These are phyloP conservation scores for Diaporthe eres DNA, from an alignment of 2,329 filamentous ascomycete genomes.

Conservation along the genomic window DNA sequence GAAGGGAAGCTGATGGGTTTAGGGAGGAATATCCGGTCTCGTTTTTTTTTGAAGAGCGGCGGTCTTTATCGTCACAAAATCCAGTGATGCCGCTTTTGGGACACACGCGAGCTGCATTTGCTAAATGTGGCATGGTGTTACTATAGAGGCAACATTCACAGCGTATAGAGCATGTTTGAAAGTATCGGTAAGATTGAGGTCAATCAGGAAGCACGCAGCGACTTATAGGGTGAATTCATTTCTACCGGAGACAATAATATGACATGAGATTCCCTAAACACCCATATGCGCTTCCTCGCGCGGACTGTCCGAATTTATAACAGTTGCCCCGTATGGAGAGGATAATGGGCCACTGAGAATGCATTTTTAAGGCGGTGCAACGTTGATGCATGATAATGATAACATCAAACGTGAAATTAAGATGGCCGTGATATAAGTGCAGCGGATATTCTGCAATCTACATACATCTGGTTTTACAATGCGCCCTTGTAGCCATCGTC, in stretches of 20 bases:
- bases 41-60: not conserved
- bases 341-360: too few species aligned
- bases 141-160: accelerated
- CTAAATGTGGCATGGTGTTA: too few species aligned
- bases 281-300: too few species aligned
- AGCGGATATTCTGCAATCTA: too few species aligned
- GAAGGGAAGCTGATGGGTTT: not conserved
- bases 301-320: too few species aligned
- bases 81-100: not conserved
- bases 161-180: not conserved
- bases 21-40: not conserved
- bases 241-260: not conserved
- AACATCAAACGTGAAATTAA: too few species aligned
- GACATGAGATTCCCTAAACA: not conserved
- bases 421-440: too few species aligned
- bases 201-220: not conserved
- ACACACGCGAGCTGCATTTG: not conserved
- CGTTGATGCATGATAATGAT: too few species aligned
- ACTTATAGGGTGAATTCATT: not conserved
- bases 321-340: too few species aligned
- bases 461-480: too few species aligned
- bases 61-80: not conserved
- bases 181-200: not conserved
- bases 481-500: too few species aligned
- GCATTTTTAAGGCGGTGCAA: too few species aligned